Evolutionary conservation across 345 rosid species (phyloP).

Genomic region (Eucalyptus cladocalyx): DNA sequence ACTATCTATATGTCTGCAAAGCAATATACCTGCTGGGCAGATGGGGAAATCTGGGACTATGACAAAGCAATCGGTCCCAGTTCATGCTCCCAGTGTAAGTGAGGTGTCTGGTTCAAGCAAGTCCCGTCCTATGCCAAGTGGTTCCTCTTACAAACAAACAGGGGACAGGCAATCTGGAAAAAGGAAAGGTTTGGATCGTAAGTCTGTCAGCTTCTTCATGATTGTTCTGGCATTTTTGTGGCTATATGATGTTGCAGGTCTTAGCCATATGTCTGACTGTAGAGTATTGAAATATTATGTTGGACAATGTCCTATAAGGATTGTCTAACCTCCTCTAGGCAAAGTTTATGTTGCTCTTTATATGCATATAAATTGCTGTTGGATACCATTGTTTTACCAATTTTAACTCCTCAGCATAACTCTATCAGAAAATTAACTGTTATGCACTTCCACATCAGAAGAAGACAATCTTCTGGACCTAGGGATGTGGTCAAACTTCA

Average conservation of each 20-base stretch:
- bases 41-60: slow-evolving; percentile 22
- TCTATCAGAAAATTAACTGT: background rate
- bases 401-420: background rate
- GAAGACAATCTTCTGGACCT: background rate
- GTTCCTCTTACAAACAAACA: slow-evolving; percentile 49
- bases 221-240: background rate
- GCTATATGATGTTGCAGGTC: background rate
- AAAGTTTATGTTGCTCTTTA: background rate
- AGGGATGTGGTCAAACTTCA: background rate
- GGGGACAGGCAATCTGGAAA: slow-evolving; percentile 52
- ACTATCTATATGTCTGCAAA: slow-evolving; percentile 81
- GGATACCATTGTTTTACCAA: background rate
- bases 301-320: background rate
- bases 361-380: background rate
- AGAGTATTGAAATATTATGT: background rate
- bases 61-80: slow-evolving; percentile 11
- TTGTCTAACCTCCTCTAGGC: background rate
- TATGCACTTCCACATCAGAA: background rate
- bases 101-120: slow-evolving; percentile 63
- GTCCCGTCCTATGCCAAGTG: slow-evolving; percentile 30
- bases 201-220: background rate
- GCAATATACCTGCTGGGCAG: slow-evolving; percentile 38
- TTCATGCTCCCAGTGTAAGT: slow-evolving; percentile 42
- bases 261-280: background rate
- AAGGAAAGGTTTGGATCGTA: slow-evolving; percentile 59